Base-by-base conservation (phyloP, 768 basidiomycete species). In the Boletus reticuloceps region DNA sequence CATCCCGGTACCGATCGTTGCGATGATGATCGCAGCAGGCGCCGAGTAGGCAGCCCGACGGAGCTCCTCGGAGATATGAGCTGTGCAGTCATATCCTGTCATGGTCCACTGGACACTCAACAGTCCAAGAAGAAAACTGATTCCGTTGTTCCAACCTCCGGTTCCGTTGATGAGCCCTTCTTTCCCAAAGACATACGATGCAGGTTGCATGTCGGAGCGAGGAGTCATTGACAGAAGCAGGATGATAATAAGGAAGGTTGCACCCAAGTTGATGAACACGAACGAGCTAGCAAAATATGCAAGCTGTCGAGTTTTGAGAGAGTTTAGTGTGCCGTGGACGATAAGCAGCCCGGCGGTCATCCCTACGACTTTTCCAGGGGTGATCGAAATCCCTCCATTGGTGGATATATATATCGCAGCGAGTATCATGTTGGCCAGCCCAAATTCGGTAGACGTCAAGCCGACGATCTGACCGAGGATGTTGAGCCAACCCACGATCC, bases 111-210 rank as follows among this genome's bases (percentile, higher is more conserved):
- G 76, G 34, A 80, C 79, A 19, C 76, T 78, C 44, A 80, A 66
- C 17, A 80, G 50, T 20, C 79, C 79, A 20, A 80, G 68, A 49
- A 79, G 57, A 64, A 79, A 77, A 4, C 77, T 73, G 34, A 81
- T 59, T 0, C 77, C 78, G 27, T 68, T 67, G 48, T 64, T 73
- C 42, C 61, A 62, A 60, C 79, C 80, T 16, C 79, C 79, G 1
- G 77, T 72, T 16, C 68, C 70, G 55, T 81, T 79, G 56, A 67
- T 60, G 17, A 74, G 66, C 27, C 73, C 61, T 7, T 67, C 62
- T 20, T 76, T 67, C 8, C 81, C 82, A 48, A 87, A 87, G 45
- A 84, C 78, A 65, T 83, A 85, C 1, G 66, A 68, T 6, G 81
- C 75, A 12, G 77, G n/a, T 55, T 85, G 82, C 83, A 85, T 84